A percentile compares a stretch with the other conserved stretches of the same genome.
Evolutionary conservation across 805 yeast species (phyloP).

Genomic region (Metschnikowia aberdeeniae): DNA sequence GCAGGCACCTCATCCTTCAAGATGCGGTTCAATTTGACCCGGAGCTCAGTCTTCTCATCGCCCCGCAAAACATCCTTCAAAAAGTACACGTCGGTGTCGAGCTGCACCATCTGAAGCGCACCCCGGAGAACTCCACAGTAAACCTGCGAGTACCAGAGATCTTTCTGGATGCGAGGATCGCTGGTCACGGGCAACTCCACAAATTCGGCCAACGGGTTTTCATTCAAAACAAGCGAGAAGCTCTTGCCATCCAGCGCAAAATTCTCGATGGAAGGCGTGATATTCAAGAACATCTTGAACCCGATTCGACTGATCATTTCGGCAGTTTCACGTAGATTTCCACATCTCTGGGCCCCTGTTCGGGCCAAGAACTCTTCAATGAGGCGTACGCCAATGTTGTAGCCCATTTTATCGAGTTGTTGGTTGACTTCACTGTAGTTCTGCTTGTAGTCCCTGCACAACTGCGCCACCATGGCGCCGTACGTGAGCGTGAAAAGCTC

Average conservation of each 20-base stretch:
- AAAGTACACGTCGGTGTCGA: constrained; percentile 81
- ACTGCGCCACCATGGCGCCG: constrained; percentile 88
- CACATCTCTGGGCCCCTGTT: constrained; percentile 81
- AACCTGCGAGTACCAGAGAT: constrained; percentile 90
- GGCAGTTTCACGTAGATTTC: constrained; percentile 75
- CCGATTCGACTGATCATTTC: constrained; percentile 84
- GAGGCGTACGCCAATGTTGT: constrained; percentile 84
- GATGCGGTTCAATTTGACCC: constrained; percentile 64
- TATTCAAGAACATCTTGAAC: constrained; percentile 82
- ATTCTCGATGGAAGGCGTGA: constrained; percentile 67
- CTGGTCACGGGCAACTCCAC: constrained; percentile 77
- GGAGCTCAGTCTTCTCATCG: constrained; percentile 73
- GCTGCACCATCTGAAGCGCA: constrained; percentile 91
- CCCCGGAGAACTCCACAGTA: constrained; percentile 88
- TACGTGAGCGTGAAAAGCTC: constrained; percentile 93
- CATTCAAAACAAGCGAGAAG: constrained; percentile 68
- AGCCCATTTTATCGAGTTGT: constrained; percentile 90
- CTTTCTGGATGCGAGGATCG: constrained; percentile 63
- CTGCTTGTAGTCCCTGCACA: constrained; percentile 75
- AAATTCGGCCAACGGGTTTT: constrained; percentile 91
- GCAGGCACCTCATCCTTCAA: constrained; percentile 95
- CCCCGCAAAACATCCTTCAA: constrained; percentile 80
- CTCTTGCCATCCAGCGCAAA: constrained; percentile 76
- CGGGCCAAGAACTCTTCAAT: constrained; percentile 91
- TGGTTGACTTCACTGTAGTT: constrained; percentile 76